These are phyloP conservation scores for Immersiella caudata DNA, from an alignment of 495 filamentous ascomycete genomes.

Conservation along the genomic window DNA sequence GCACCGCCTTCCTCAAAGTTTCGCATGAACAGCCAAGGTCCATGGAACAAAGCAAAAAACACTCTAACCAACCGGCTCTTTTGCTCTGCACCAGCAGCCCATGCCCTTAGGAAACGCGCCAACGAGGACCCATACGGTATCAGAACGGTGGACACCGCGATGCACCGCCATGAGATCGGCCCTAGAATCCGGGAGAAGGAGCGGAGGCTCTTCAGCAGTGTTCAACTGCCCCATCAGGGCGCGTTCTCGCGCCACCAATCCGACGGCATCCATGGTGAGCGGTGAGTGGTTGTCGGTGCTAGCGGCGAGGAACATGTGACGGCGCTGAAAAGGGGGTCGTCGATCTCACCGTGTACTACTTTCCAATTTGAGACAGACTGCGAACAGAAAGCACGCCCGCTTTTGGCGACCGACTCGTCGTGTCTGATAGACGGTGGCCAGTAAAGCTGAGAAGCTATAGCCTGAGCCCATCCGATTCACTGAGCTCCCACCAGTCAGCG, in stretches of 20 bases:
- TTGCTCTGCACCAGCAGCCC: neutral
- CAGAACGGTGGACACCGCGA: neutral
- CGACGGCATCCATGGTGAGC: too few relatives aligned
- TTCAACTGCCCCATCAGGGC: too few relatives aligned
- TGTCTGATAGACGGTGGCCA: neutral
- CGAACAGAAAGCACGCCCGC: neutral
- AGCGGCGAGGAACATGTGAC: neutral
- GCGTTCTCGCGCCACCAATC: too few relatives aligned
- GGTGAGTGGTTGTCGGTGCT: neutral
- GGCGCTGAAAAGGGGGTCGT: neutral
- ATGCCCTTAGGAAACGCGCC: neutral
- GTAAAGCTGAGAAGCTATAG: neutral
- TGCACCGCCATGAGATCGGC: neutral
- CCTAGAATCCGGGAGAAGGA: neutral
- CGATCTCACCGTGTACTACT: neutral
- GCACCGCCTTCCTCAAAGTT: neutral
- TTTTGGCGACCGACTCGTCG: neutral
- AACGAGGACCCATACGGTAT: neutral
- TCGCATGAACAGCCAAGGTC: neutral
- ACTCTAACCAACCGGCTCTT: neutral
- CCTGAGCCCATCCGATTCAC: slow-evolving; percentile 9
- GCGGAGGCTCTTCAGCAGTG: too few relatives aligned
- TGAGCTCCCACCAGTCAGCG: neutral
- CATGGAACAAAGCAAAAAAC: neutral
- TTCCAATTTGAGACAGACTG: neutral